Evolutionary conservation across 768 basidiomycete genomes (phyloP).

Genomic region (Naganishia vishniacii): DNA sequence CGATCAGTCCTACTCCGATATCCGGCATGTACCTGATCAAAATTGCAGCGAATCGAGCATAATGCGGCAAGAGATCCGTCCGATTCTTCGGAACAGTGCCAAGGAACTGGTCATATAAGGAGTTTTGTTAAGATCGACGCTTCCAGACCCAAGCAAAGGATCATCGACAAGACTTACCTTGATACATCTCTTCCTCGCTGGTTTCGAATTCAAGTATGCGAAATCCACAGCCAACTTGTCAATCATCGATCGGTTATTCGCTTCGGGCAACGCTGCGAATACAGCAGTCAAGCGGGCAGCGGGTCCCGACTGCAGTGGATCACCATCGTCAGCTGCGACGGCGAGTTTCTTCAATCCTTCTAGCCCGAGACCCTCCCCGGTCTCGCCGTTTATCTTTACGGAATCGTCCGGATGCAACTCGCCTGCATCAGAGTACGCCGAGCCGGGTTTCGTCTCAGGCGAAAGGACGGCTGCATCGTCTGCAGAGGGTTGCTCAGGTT

Average conservation of each 20-base stretch:
- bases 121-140: not conserved
- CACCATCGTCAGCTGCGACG: conserved; percentile 53
- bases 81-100: conserved; percentile 78
- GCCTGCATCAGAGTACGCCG: conserved; percentile 5
- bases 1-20: conserved; percentile 73
- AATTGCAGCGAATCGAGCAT: conserved; percentile 80
- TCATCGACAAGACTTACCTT: conserved; percentile 56
- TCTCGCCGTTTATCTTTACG: not conserved
- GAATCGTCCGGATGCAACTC: conserved; percentile 37
- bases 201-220: conserved; percentile 92
- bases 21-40: conserved; percentile 91
- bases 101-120: conserved; percentile 53
- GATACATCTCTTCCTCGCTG: conserved; percentile 81
- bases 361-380: conserved; percentile 18
- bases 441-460: conserved; percentile 21
- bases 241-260: conserved; percentile 80
- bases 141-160: not conserved
- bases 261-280: conserved; percentile 83
- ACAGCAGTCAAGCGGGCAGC: conserved; percentile 86
- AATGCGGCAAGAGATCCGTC: conserved; percentile 85
- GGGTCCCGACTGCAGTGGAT: conserved; percentile 67
- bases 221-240: conserved; percentile 95
- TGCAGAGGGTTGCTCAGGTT: conserved; percentile 12
- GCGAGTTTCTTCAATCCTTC: conserved; percentile 9
- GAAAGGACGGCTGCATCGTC: conserved; percentile 17